Conservation (phyloP, 2,329 filamentous ascomycete species). For the Phaeosphaeria sp. region DNA sequence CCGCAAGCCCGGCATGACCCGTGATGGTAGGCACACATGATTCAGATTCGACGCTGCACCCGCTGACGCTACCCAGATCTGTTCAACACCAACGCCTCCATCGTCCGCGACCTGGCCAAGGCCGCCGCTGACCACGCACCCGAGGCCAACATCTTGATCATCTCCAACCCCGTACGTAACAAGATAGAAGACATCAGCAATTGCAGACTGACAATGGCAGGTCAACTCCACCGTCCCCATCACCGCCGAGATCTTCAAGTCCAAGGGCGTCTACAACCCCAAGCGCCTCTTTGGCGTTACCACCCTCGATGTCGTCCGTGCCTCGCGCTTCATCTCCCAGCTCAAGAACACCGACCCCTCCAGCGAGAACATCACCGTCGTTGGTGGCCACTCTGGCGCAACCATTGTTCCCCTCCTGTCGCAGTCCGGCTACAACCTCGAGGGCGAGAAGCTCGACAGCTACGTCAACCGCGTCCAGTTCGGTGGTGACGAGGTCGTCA, state of each 20-base stretch:
- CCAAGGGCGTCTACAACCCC: conserved; percentile 94
- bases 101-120: conserved; percentile 98
- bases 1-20: conserved; percentile 99
- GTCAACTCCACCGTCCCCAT: conserved; percentile 99
- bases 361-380: conserved; percentile 92
- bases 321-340: conserved; percentile 96
- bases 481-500: conserved; percentile 97
- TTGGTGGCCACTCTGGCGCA: conserved; percentile 96
- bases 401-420: conserved; percentile 98
- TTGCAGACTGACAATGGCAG: conserved; percentile 43
- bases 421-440: conserved; percentile 88
- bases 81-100: conserved; percentile 99
- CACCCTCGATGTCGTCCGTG: conserved; percentile 97
- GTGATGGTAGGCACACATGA: conserved; percentile 70
- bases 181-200: neutral
- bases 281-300: conserved; percentile 99
- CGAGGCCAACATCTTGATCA: conserved; percentile 94
- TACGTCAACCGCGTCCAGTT: conserved; percentile 97
- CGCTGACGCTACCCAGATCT: conserved; percentile 67
- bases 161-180: conserved; percentile 83
- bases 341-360: conserved; percentile 88
- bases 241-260: conserved; percentile 95
- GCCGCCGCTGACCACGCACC: conserved; percentile 86
- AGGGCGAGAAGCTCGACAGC: conserved; percentile 73
- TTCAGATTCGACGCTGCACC: neutral